Conservation (phyloP, 805 yeast species). For the Ogataea minuta region DNA sequence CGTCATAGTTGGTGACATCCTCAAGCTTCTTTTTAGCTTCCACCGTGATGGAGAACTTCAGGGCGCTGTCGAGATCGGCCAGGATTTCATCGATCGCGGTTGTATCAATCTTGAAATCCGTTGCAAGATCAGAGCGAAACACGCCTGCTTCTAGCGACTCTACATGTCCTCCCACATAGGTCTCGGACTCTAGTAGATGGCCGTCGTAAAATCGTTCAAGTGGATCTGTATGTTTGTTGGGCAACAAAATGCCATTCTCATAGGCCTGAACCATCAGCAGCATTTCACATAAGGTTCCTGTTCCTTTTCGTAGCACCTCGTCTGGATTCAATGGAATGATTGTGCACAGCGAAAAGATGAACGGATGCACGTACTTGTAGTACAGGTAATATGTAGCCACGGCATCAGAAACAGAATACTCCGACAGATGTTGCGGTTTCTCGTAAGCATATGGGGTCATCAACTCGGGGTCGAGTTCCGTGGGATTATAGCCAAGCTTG, state of each 20-base stretch:
- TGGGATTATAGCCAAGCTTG: conserved; percentile 93
- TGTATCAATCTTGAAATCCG: conserved; percentile 75
- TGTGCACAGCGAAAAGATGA: conserved; percentile 91
- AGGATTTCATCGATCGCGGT: conserved; percentile 78
- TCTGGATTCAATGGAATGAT: conserved; percentile 96
- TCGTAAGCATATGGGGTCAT: conserved; percentile 98
- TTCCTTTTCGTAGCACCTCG: conserved; percentile 93
- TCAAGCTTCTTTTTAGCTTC: conserved; percentile 73
- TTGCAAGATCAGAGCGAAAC: conserved; percentile 81
- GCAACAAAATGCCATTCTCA: conserved; percentile 69
- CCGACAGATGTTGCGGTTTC: conserved; percentile 87
- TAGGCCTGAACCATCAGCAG: conserved; percentile 94
- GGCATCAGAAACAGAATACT: conserved; percentile 98
- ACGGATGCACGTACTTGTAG: conserved; percentile 96
- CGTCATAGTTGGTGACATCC: conserved; percentile 79
- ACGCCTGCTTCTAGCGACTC: conserved; percentile 98
- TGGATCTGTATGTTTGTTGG: conserved; percentile 93
- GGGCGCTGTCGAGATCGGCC: conserved; percentile 67
- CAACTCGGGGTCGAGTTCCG: conserved; percentile 93
- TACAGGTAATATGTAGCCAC: conserved; percentile 96
- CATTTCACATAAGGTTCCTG: conserved; percentile 99
- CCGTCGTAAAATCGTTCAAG: conserved; percentile 94
- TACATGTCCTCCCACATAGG: conserved; percentile 98
- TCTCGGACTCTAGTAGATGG: conserved; percentile 89
- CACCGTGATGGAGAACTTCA: conserved; percentile 78